Conservation (phyloP, 305 asterid genomes). For the Fraxinus xanthoxyloides region DNA sequence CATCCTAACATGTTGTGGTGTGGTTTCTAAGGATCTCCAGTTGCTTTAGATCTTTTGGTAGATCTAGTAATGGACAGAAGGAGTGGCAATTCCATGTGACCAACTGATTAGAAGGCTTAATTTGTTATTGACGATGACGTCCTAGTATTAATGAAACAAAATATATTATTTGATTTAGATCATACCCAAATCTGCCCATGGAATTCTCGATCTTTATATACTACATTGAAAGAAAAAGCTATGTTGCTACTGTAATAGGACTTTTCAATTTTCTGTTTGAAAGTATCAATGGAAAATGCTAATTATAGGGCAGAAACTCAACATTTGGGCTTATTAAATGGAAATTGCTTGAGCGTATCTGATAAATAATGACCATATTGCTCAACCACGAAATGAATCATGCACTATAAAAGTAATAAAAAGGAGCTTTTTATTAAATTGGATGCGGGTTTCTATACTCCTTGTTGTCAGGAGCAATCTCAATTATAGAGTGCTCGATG, state of each 20-base stretch:
- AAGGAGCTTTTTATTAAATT: not conserved
- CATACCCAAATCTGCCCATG: not conserved
- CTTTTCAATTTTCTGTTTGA: not conserved
- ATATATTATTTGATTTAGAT: not conserved
- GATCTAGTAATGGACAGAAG: not conserved
- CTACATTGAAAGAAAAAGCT: not conserved
- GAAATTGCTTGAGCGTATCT: not conserved
- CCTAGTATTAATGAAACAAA: not conserved
- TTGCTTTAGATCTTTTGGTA: not conserved
- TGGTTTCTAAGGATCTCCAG: not conserved
- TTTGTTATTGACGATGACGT: not conserved
- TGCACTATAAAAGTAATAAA: not conserved
- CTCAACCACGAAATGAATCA: not conserved
- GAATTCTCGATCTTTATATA: not conserved
- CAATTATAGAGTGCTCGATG: not conserved
- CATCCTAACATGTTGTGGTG: not conserved
- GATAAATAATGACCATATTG: not conserved
- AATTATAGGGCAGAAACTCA: not conserved
- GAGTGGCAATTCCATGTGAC: not conserved
- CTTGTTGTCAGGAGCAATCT: not conserved
- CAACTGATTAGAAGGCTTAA: not conserved
- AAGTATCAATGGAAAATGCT: not conserved
- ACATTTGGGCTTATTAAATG: not conserved
- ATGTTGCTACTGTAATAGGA: not conserved
- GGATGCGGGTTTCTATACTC: not conserved